Evolutionary conservation across 2,329 filamentous ascomycete genomes (phyloP), one percentile per base, ranked within the genome.

Genomic region (Alternaria infectoria): DNA sequence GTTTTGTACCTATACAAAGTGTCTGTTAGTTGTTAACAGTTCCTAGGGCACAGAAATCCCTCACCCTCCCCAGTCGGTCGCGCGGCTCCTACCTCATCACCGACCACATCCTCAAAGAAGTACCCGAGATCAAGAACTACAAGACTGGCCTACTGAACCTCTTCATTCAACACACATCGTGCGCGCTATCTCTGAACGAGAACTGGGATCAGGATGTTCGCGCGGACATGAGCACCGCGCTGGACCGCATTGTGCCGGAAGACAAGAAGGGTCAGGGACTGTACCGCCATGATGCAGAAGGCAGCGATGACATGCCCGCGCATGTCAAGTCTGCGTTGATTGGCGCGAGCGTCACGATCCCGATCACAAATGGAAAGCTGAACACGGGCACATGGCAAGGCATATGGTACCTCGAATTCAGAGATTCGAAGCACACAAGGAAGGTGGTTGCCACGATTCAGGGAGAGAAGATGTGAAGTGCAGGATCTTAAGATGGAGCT

Each of bases 151-250:
- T 81, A 2, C 83, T 98, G 66, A 90, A 97, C 79, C 86, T 99
- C 50, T 99, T 98, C 80, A 86, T 98, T 58, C 95, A 99, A 82
- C 96, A 99, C 82, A 99, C 96, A 6, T 93, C 89, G 75, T 97
- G 93, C 81, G 96, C 92, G 12, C 86, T 99, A 57, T 92, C 89
- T 64, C 83, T 99, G 73, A 99, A 99, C 78, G 96, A 99, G 86
- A 98, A 98, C 83, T 91, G 84, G 83, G 93, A 94, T 77, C 81
- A 83, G 49, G 93, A 96, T 81, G 96, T 99, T n/a, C 87, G 93
- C 62, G 87, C 87, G 44, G 93, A 99, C 81, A 97, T 98, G 95
- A 93, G 89, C 76, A 93, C 97, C 83, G 93, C 95, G 50, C 84
- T 99, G 69, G 95, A 99, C 80, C 86, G 93, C 47, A 91, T 99